Evolutionary conservation across 495 filamentous ascomycete species (phyloP), one percentile per base, ranked within the genome.

Genomic region (Penicillium herquei): DNA sequence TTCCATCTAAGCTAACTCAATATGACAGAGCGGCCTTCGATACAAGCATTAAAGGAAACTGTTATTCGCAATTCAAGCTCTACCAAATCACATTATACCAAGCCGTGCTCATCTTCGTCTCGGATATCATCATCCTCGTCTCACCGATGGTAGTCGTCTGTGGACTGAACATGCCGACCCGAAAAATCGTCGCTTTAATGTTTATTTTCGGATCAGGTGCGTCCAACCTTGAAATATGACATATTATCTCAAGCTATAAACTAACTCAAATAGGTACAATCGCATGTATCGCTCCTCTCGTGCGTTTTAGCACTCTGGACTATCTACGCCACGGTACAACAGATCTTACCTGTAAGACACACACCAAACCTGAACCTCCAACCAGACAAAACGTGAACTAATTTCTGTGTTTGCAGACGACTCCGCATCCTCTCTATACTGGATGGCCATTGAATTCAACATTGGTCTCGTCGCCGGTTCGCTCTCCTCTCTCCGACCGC

Each of bases 391-490:
- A 5, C 17, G 0, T 21, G 26, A 4, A 43, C 41, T 43, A 17
- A 43, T 12, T 43, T 5, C 1, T 26, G 7, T 1, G 11, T 40
- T 10, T 39, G 51, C 12, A 56, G 52, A 48, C 6, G 48, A 56
- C 13, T 56, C 54, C 8, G 41, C 54, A 4, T 46, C 54, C 33
- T 56, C 54, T 1, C 31, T 56, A 9, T 56, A 56, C 41, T 56
- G 54, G 54, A 56, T 56, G 54, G 39, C 26, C 3, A 56, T 56
- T 37, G 54, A 56, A 26, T 56, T 56, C 48, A 56, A 56, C 12
- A 26, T 56, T 3, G 54, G 54, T 17, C 41, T 43, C 13, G 42
- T 54, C 6, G 51, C 51, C 3, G 51, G 51, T 7, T 54, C 51
- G 21, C 51, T 54, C 17, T 54, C 51, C 1, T 54, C 51, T 39